Evolutionary conservation across 2,329 filamentous ascomycete genomes (phyloP), one percentile per base, ranked within the genome.

Genomic region (Tolypocladium tundrense): DNA sequence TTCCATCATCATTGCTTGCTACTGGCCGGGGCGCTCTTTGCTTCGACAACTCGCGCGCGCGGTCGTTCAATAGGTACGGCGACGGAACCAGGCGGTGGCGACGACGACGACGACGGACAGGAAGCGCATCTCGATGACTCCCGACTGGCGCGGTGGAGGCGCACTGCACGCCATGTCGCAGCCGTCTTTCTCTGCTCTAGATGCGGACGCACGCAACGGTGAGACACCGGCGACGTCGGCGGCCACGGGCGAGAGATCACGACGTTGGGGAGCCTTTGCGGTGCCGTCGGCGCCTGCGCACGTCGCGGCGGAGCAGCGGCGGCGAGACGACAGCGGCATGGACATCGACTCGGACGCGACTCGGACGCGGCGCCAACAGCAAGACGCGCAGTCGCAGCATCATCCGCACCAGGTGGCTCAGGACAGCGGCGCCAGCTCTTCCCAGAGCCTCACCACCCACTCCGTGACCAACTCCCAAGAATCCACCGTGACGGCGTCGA

Each of bases 391-490:
- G 16, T 6, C 56, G 42, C 52, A 41, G 10, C 55, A 19, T 10
- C 57, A 51, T 27, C 27, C 27, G 42, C 19, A 35, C 35, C 57
- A 54, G 8, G 51, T 51, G 31, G 37, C 19, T 9, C 52, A 53
- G 5, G 59, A 56, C 33, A 57, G 55, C 45, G 59, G 56, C 48
- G 57, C 51, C 56, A 60, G 56, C 56, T 60, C 60, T 27, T 57
- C 57, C 9, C 61, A 59, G 50, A 60, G 61, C 62, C 56, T 59
- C 52, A 16, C 31, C 48, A 21, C 40, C 50, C 61, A 59, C 19
- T 65, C 63, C 48, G 48, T 61, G 19, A 37, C 62, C 54, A 61
- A 64, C 51, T 68, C 68, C 2, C 69, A 70, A 54, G 66, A 66
- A 27, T 69, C 68, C 14, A 64, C 62, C 53, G 55, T 60, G 37